phyloP scores from a whole-genome alignment of 208 protist species.

The Trypanosoma theileri region DNA sequence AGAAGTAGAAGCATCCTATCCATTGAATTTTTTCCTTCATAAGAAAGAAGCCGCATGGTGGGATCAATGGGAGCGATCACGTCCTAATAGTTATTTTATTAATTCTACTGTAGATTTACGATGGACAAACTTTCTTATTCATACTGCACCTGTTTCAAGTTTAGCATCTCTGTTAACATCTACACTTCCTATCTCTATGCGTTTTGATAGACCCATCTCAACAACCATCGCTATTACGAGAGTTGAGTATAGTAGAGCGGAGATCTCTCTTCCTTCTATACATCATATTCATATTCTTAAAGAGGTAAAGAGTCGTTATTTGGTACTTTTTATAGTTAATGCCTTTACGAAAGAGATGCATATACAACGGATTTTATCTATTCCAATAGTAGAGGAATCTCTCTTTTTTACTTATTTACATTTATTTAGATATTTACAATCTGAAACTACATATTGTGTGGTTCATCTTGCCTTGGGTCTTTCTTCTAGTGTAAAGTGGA shows the following conservation, averaged over 20 bases:
- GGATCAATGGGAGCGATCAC: too few relatives aligned
- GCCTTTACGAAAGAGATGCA: slow-evolving; percentile 3
- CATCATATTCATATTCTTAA: slow-evolving; percentile 9
- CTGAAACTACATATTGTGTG: slow-evolving; percentile 22
- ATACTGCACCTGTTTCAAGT: slow-evolving; percentile 3
- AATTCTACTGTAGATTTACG: slow-evolving; percentile 11
- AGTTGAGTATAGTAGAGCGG: not conserved
- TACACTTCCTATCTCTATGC: slow-evolving; percentile 16
- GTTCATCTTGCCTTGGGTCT: slow-evolving; percentile 19
- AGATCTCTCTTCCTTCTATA: slow-evolving; percentile 16
- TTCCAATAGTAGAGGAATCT: not conserved
- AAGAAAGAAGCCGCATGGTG: too few relatives aligned
- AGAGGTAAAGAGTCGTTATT: slow-evolving; percentile 5
- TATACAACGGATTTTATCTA: not conserved
- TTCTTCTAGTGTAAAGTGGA: not conserved
- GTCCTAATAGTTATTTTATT: not conserved
- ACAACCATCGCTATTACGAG: slow-evolving; percentile 8
- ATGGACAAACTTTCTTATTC: slow-evolving; percentile 22
- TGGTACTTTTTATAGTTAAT: slow-evolving; percentile 19
- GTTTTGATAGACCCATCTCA: not conserved
- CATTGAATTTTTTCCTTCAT: too few relatives aligned
- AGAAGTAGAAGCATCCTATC: too few relatives aligned
- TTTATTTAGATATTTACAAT: slow-evolving; percentile 9
- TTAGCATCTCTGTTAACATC: slow-evolving; percentile 9
- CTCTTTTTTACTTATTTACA: not conserved